Evolutionary conservation across 306 rosid species (phyloP).

Genomic region (Prunus armeniaca): DNA sequence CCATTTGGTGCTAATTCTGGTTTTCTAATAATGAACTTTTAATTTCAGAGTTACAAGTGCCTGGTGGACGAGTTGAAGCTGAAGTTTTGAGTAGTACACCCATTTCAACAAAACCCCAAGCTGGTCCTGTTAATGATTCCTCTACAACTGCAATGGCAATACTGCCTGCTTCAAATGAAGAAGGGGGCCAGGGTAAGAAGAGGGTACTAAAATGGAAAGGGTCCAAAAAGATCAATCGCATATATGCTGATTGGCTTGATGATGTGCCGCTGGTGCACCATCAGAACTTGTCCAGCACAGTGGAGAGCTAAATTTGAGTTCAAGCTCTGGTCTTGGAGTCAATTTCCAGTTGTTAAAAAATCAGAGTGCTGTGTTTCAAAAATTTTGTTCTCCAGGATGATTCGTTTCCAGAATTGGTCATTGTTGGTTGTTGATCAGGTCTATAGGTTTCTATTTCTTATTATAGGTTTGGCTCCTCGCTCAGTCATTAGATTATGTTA

Average conservation of each 20-base stretch:
- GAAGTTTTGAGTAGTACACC: slow-evolving; percentile 33
- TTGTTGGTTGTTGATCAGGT: slow-evolving; percentile 33
- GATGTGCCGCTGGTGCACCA: slow-evolving; percentile 50
- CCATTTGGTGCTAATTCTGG: not conserved
- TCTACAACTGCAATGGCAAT: slow-evolving; percentile 25
- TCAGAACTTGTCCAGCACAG: slow-evolving; percentile 38
- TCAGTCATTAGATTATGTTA: not conserved
- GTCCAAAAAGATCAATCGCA: slow-evolving; percentile 68
- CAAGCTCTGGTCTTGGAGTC: slow-evolving; percentile 16
- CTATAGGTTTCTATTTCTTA: slow-evolving; percentile 26
- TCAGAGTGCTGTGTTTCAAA: not conserved
- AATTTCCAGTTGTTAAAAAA: not conserved
- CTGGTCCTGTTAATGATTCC: slow-evolving; percentile 36
- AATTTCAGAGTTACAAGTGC: slow-evolving; percentile 59
- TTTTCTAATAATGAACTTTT: slow-evolving; percentile 16
- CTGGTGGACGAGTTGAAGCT: slow-evolving; percentile 48
- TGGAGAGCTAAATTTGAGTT: slow-evolving; percentile 44
- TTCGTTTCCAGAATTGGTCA: slow-evolving; percentile 23
- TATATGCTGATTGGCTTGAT: slow-evolving; percentile 92
- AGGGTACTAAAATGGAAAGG: slow-evolving; percentile 63
- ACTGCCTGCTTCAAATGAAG: slow-evolving; percentile 36
- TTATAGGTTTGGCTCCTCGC: not conserved
- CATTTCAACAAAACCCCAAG: slow-evolving; percentile 25
- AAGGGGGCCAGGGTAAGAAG: slow-evolving; percentile 49
- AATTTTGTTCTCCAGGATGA: not conserved